Conservation (phyloP, 2,329 filamentous ascomycete genomes). For the Calonectria leucothoes region DNA sequence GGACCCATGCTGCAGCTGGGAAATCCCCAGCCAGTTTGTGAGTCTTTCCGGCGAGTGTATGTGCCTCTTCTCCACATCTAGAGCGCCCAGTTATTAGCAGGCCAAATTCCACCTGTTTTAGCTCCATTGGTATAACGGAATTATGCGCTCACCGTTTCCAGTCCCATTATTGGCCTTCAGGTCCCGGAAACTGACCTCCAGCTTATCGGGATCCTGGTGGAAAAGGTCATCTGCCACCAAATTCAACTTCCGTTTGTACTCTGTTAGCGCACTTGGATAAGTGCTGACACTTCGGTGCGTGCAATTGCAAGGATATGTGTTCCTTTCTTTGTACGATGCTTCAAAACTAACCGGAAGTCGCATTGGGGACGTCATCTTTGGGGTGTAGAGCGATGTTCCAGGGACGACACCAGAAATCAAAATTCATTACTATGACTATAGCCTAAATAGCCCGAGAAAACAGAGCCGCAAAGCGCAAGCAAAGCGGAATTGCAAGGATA, state of each 20-base stretch:
- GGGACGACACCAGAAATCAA: background rate
- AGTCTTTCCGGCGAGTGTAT: background rate
- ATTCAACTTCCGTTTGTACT: background rate
- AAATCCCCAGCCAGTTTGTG: slow-evolving; percentile 7
- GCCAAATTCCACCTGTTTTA: no score
- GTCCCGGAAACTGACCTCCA: slow-evolving; percentile 4
- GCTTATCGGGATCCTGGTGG: background rate
- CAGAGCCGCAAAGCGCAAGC: background rate
- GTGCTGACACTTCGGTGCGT: slow-evolving; percentile 14
- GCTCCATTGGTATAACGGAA: background rate
- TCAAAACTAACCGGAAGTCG: background rate
- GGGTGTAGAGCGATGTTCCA: background rate
- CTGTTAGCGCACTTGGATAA: slow-evolving; percentile 12
- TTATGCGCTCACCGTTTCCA: background rate
- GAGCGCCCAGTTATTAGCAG: background rate
- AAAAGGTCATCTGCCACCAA: background rate
- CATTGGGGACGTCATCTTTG: background rate
- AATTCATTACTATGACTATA: background rate
- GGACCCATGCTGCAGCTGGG: background rate
- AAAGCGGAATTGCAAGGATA: background rate
- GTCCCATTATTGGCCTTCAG: slow-evolving; percentile 8
- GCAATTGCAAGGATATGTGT: slow-evolving; percentile 10
- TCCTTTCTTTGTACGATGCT: background rate
- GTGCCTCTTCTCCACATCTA: background rate
- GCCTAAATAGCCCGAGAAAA: background rate